Percentiles rank a stretch among this genome's conserved stretches.
These are phyloP conservation scores for Dalbergia cochinchinensis DNA, from an alignment of 306 rosid genomes.

Conservation along the genomic window DNA sequence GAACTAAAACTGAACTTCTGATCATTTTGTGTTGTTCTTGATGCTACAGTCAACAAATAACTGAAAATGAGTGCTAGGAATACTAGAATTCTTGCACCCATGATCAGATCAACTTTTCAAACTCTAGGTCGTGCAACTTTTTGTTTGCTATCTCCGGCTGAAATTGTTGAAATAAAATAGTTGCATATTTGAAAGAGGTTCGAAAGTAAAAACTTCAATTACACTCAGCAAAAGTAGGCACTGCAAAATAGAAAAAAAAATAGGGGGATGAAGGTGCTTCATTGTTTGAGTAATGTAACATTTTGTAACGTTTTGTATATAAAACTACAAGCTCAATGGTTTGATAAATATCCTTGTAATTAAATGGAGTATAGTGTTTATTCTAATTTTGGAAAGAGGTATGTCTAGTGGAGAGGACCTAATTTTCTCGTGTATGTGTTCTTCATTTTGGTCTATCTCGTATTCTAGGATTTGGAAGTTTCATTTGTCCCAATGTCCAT, in stretches of 20 bases:
- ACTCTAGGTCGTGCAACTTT: neutral
- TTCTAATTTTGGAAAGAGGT: slow-evolving; percentile 26
- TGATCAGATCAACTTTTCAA: no score
- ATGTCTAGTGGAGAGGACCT: neutral
- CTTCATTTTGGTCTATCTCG: slow-evolving; percentile 8
- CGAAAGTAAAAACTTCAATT: neutral
- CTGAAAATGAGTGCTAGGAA: no score
- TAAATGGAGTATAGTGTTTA: slow-evolving; percentile 20
- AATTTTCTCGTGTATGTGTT: neutral
- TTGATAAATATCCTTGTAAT: slow-evolving; percentile 11
- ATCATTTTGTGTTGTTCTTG: no score
- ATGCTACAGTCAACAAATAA: no score
- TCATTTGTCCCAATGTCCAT: neutral
- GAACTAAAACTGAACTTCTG: no score
- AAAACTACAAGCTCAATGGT: neutral
- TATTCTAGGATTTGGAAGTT: slow-evolving; percentile 29
- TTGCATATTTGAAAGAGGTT: slow-evolving; percentile 3
- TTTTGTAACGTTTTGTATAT: no score
- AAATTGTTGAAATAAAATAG: neutral
- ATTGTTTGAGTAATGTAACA: neutral
- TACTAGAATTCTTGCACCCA: no score
- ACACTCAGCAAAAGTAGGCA: slow-evolving; percentile 8
- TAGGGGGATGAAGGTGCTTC: neutral
- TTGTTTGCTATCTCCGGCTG: neutral
- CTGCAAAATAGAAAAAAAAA: neutral